Base-by-base conservation (phyloP, 225 moss, liverwort and hornwort species). In the Rhytidiadelphus loreus region DNA sequence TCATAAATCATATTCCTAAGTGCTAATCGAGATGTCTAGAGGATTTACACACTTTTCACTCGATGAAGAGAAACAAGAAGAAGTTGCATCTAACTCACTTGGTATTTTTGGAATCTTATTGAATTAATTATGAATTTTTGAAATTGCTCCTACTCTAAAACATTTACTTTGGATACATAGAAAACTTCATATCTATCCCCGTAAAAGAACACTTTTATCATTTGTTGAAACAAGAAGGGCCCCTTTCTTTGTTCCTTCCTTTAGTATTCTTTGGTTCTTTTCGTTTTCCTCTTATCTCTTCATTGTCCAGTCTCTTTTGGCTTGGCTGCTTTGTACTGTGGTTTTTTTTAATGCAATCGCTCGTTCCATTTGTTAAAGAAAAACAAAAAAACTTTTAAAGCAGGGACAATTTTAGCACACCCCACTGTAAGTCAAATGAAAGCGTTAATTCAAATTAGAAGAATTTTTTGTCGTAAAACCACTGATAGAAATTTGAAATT, bases 21-120 rank as follows among this genome's bases (percentile, higher is more conserved):
- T 0, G 4, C 12, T 0, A 0, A 17, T 44, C 5, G 0, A 25
- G 0, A 44, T 20, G 32, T 75, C 1, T 0, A n/a, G 3, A 33
- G 22, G 13, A 1, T 13, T 33, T 35, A 48, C 0, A 33, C 5
- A 35, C 35, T 52, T 22, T 76, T 22, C 14, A 76, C 0, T 53
- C 23, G 22, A 35, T 52, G 5, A 21, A 33, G 2, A 35, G 3
- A 52, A 76, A 5, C 33, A 52, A 52, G 22, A 70, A 70, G 4
- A 35, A 35, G 5, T 13, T 1, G 0, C 22, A 76, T 12, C 5
- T 5, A 35, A 76, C 0, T 33, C 2, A 53, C 35, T 23, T 35
- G 4, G 2, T 33, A 13, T 53, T 21, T 37, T 8, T 5, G 3
- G 1, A 35, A 8, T 52, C 8, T 35, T 9, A 35, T 53, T 76